phyloP scores from a whole-genome alignment of 139 green algal species.

The Yamagishiella unicocca region DNA sequence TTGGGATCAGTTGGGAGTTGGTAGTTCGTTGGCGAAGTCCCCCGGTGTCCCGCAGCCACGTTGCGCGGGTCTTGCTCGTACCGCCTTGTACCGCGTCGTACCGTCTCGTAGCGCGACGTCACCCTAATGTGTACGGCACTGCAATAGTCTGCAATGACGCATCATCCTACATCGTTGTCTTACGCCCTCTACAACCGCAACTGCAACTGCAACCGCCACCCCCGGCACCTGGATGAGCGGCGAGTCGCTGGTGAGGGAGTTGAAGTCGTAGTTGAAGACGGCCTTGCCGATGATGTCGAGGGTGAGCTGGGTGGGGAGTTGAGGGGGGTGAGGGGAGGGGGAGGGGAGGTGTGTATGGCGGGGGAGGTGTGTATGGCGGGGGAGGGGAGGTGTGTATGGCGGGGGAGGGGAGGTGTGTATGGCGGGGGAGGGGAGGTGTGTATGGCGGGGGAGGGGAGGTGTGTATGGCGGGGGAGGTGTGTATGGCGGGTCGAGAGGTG shows the following conservation, averaged over 20 bases:
- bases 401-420: not conserved
- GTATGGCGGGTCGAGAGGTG: too few relatives aligned
- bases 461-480: too few relatives aligned
- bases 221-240: conserved; percentile 84
- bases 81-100: too few relatives aligned
- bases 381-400: not conserved
- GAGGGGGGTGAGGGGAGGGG: not conserved
- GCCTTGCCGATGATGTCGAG: conserved; percentile 97
- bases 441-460: not conserved
- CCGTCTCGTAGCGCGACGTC: too few relatives aligned
- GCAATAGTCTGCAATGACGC: too few relatives aligned
- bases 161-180: too few relatives aligned
- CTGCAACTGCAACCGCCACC: not conserved
- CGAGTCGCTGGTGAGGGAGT: conserved; percentile 85
- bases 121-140: too few relatives aligned
- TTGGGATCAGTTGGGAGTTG: too few relatives aligned
- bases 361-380: not conserved
- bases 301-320: conserved; percentile 83
- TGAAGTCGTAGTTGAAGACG: conserved; percentile 99
- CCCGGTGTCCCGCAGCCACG: too few relatives aligned
- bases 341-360: not conserved
- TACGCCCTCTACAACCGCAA: not conserved
- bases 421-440: not conserved
- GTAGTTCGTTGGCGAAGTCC: too few relatives aligned
- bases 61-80: too few relatives aligned